Base-by-base conservation (phyloP, 768 basidiomycete species). In the Panellus pusillus region DNA sequence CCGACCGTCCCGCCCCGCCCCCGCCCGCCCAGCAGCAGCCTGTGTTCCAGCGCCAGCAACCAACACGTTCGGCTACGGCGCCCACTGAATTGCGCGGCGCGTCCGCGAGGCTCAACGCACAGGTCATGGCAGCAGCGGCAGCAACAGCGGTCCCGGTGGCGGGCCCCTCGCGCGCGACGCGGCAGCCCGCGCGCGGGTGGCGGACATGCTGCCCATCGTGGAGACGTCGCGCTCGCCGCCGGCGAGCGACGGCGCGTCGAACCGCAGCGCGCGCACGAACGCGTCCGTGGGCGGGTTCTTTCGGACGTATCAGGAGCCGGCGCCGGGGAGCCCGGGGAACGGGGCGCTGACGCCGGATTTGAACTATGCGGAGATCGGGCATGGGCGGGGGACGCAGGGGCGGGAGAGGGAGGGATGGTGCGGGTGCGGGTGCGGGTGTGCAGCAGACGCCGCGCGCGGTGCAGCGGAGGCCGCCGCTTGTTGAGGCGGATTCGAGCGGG, bases 311-410 rank as follows among this genome's bases (percentile, higher is more conserved):
- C 76, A 81, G 37, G 78, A 79, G 20, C 61, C 72, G 9, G 65
- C 61, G 29, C 43, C 66, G 3, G 53, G 60, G 6, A 70, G 75
- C 0, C 71, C 75, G 47, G 73, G 73, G 59, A 76, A 77, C 55
- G 84, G 86, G 39, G 78, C 80, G 15, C 68, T 83, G 65, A 90
- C 87, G 14, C 88, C 87, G 19, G 89, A 90, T 61, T 76, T 88
- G 46, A 78, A 86, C 60, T 89, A 79, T 57, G 86, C 88, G 6
- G 89, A 91, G 65, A 85, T 89, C 54, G 87, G 86, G 3, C 87
- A 89, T 63, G 87, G 86, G 4, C 77, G 85, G 27, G 86, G 86
- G 6, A 70, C 77, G 17, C 64, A 70, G 48, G 61, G 54, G 13
- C 41, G 63, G 20, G 54, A 60, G 39, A 52, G 59, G 28, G 65